Evolutionary conservation across 192 early-diverging fungal species (phyloP), one percentile per base, ranked within the genome.

Genomic region (Ambispora gerdemannii): DNA sequence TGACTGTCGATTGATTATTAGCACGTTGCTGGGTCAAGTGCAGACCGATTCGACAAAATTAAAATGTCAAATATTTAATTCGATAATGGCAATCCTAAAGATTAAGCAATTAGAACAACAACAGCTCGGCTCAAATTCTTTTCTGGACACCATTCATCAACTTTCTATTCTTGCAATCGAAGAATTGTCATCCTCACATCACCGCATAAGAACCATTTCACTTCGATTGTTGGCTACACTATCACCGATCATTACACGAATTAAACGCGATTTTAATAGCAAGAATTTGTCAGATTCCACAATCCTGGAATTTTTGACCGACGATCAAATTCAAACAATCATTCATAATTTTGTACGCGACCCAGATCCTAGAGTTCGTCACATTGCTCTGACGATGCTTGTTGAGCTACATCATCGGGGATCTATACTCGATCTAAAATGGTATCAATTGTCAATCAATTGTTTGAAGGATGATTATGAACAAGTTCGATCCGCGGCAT

Each of bases 381-480:
- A 75, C 76, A 82, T 86, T 79, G 7, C 15, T 33, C 10, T 20
- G 63, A 72, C 83, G 1, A 50, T 86, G 10, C 74, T 86, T 22
- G 75, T 77, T 1, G n/a, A n/a, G n/a, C 80, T 86, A 50, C 78
- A 81, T 67, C 33, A 76, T 3, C 50, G 78, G 22, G 84, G 81
- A 8, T 82, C 74, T 61, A 73, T 75, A 24, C 65, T 84, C 6
- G 84, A 78, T 50, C 43, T 78, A n/a, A 51, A 73, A 8, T 78
- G 88, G 73, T 92, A 92, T 70, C 78, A 81, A 51, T 80, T 87
- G 3, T 84, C 82, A 25, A 87, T 89, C 22, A 73, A 77, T n/a
- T 82, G 87, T 0, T 81, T 90, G 24, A 78, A 82, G 8, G 91
- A 92, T 66, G 89, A 89, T 38, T 84, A 80, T 49, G 88, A 91